Percentiles rank a stretch among this genome's conserved stretches.
Evolutionary conservation across 768 basidiomycete species (phyloP).

Genomic region (Lentinula raphanica): DNA sequence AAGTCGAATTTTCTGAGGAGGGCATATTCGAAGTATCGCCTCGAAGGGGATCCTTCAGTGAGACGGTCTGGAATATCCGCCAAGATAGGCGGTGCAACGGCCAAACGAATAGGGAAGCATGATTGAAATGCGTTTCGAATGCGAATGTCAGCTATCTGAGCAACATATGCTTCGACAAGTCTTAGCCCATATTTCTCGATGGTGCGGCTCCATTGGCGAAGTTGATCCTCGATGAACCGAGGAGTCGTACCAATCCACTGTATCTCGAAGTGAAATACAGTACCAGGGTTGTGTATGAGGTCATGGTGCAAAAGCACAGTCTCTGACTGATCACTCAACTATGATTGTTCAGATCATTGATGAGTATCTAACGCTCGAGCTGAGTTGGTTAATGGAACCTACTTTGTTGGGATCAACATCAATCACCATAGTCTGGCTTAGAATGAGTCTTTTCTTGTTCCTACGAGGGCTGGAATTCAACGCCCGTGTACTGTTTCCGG

Average conservation of each 20-base stretch:
- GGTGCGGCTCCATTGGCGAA: conserved; percentile 73
- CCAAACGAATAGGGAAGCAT: conserved; percentile 79
- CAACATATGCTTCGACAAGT: conserved; percentile 90
- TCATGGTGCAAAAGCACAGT: conserved; percentile 88
- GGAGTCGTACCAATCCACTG: conserved; percentile 97
- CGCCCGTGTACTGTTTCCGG: conserved; percentile 29
- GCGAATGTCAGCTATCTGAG: conserved; percentile 83
- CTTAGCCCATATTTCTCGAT: conserved; percentile 88
- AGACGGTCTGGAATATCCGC: conserved; percentile 63
- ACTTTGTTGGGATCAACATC: conserved; percentile 81
- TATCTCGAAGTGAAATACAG: conserved; percentile 94
- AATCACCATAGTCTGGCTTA: conserved; percentile 89
- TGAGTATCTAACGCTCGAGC: not conserved
- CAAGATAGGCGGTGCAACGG: conserved; percentile 65
- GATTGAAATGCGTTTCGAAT: conserved; percentile 88
- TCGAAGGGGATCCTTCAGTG: conserved; percentile 58
- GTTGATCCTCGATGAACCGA: conserved; percentile 81
- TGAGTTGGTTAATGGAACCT: not conserved
- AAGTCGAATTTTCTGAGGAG: conserved; percentile 75
- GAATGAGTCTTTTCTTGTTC: conserved; percentile 55
- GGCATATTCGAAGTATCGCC: conserved; percentile 77
- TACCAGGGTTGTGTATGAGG: conserved; percentile 91
- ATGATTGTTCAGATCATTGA: conserved; percentile 6
- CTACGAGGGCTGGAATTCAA: conserved; percentile 37
- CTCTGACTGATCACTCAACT: conserved; percentile 87